These are phyloP conservation scores for Carex kokanica DNA, from an alignment of 176 grass and related monocot species.

Conservation along the genomic window DNA sequence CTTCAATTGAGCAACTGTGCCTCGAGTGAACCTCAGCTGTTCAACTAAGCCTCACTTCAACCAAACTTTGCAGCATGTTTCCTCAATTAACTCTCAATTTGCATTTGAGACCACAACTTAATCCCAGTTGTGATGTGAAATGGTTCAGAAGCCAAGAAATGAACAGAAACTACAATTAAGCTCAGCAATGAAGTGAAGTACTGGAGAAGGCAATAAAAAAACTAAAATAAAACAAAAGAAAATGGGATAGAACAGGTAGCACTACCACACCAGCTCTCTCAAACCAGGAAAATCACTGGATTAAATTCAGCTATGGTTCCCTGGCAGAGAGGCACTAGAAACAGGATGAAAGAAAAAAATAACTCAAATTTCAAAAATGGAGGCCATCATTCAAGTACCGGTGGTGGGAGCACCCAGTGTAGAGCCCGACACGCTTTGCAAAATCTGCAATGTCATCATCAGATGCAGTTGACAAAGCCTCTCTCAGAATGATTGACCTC, in stretches of 20 bases:
- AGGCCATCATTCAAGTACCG: conserved; percentile 38
- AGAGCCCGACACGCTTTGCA: conserved; percentile 62
- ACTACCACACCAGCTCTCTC: not conserved
- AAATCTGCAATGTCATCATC: conserved; percentile 63
- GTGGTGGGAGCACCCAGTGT: conserved; percentile 93
- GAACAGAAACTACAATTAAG: not conserved
- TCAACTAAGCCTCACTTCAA: not conserved
- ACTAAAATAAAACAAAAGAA: not conserved
- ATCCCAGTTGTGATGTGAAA: not conserved
- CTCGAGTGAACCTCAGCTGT: not conserved
- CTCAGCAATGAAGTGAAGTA: not conserved
- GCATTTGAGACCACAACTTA: not conserved
- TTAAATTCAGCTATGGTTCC: not conserved
- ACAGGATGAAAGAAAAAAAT: conserved; percentile 18
- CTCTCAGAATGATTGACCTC: conserved; percentile 59
- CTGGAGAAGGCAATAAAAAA: not conserved
- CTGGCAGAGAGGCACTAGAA: not conserved
- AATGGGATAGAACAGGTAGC: not conserved
- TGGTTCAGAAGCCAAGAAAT: not conserved
- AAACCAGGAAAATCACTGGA: not conserved
- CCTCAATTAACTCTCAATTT: not conserved
- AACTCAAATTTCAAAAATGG: conserved; percentile 10
- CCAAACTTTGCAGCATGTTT: not conserved
- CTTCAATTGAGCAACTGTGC: not conserved
- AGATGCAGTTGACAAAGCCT: conserved; percentile 38